Conservation (phyloP, 257 asterid species). For the Paulownia fortunei region DNA sequence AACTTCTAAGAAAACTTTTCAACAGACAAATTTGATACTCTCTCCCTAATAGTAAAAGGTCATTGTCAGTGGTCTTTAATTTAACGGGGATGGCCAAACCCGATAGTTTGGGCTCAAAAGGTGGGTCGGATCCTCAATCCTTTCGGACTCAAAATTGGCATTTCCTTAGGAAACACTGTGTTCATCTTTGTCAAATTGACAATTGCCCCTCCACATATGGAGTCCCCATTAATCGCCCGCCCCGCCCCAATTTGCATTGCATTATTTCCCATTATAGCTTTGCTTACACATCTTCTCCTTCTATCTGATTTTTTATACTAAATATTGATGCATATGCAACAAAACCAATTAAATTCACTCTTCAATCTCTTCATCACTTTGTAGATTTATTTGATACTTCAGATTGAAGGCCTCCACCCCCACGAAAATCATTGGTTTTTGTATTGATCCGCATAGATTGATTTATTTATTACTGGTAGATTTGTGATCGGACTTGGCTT, state of each 20-base stretch:
- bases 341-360: not conserved
- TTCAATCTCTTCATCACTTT: not conserved
- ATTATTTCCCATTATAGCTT: slow-evolving; percentile 19
- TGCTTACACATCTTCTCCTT: slow-evolving; percentile 7
- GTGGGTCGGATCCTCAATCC: not conserved
- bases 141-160: not conserved
- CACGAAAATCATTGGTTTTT: not conserved
- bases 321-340: not conserved
- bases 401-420: not conserved
- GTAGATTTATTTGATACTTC: not conserved
- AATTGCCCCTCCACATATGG: not conserved
- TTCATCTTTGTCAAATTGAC: not conserved
- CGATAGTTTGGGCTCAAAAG: slow-evolving; percentile 15
- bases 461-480: slow-evolving; percentile 15
- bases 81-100: no score
- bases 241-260: slow-evolving; percentile 21
- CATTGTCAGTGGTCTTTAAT: no score
- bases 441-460: slow-evolving; percentile 9
- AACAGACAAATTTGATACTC: no score
- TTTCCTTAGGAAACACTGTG: not conserved
- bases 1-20: no score
- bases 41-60: no score
- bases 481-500: slow-evolving; percentile 58
- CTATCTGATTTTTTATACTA: slow-evolving; percentile 18
- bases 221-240: slow-evolving; percentile 12